Conservation (phyloP, 371 early-diverging fungal genomes). For the Blakeslea trispora region DNA sequence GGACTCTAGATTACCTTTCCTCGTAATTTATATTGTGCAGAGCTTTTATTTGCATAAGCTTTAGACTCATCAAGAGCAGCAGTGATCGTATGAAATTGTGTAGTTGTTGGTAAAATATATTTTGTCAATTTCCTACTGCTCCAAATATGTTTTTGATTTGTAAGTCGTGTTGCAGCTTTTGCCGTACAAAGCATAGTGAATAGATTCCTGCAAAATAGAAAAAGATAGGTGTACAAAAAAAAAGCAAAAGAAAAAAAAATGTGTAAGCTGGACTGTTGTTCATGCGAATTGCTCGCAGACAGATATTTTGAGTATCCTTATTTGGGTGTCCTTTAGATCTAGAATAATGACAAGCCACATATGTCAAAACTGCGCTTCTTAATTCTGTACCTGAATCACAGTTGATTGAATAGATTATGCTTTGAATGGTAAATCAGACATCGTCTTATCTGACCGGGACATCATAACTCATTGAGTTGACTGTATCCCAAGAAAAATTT, state of each 20-base stretch:
- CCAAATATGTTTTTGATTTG: not conserved
- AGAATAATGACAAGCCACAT: no score
- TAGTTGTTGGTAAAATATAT: not conserved
- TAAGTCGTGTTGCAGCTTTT: not conserved
- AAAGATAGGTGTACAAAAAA: not conserved
- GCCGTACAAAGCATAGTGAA: not conserved
- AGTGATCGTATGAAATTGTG: constrained; percentile 9
- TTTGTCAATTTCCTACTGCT: not conserved
- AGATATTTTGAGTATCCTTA: no score
- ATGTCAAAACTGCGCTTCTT: no score
- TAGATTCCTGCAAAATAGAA: not conserved
- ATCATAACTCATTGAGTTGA: no score
- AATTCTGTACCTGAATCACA: no score
- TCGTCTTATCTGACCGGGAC: no score
- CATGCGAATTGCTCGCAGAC: no score
- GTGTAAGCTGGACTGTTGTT: not conserved
- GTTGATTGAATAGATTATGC: no score
- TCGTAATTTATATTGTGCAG: constrained; percentile 42
- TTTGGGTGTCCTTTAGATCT: no score
- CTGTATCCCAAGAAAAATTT: no score
- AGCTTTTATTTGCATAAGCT: constrained; percentile 9
- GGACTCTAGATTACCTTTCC: constrained; percentile 36
- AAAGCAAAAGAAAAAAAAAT: no score
- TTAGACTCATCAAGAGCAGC: not conserved
- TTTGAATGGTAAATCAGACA: no score